Base-by-base conservation (phyloP, 768 basidiomycete genomes). In the Amanita thiersii region DNA sequence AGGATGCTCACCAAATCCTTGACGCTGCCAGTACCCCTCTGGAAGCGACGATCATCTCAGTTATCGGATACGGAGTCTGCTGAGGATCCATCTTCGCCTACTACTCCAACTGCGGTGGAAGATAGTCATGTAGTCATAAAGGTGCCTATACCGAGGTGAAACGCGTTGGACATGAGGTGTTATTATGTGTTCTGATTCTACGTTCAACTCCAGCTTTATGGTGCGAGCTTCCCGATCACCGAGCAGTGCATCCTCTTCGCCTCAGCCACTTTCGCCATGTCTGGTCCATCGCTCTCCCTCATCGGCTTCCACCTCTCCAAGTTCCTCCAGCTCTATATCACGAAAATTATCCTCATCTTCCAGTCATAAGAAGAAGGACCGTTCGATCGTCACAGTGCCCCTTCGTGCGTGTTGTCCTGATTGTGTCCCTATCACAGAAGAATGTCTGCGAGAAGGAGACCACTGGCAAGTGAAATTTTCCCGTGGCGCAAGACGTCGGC, bases 341-440 rank as follows among this genome's bases (percentile, higher is more conserved):
- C 60, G 60, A 25, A 56, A 58, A 8, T 52, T 58, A 5, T 63
- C 64, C 19, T 48, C 62, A 5, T 64, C 69, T 20, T 56, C 58
- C n/a, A 63, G 65, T 36, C 50, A 56, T 12, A 54, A 54, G 14
- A 56, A 50, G 33, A 54, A 56, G 43, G 65, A 61, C 14, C 49
- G 69, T 11, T 57, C 68, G 29, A 46, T 59, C 18, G 48, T 65
- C 21, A 86, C 80, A 0, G 59, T 88, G 1, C 86, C 86, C 5
- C 62, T 88, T 11, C 77, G 86, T 31, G 66, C 77, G 9, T 88
- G 86, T 57, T 88, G 86, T 51, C 56, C 68, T 6, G 70, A 76
- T 33, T 88, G 86, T 52, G 68, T 73, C 29, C 55, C 59, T 25
- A 67, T 68, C 45, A 80, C 75, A 2, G 84, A 86, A 32, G 67